Base-by-base conservation (phyloP, 2,329 filamentous ascomycete genomes). In the Colletotrichum scovillei region DNA sequence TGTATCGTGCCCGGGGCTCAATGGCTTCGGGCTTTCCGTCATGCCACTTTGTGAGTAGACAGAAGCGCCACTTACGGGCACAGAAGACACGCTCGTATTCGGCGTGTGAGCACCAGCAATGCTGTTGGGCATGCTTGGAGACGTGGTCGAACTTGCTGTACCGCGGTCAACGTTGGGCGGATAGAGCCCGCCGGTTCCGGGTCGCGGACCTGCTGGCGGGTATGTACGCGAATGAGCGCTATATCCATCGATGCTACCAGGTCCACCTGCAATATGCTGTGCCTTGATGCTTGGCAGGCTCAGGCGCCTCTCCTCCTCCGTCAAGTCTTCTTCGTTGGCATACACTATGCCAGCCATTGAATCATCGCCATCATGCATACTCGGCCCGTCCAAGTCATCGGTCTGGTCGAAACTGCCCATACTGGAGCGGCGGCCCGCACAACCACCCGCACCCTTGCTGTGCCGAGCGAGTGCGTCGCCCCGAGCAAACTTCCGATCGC, bases 391-490 rank as follows among this genome's bases (percentile, higher is more conserved):
- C 72, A 91, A 87, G 59, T 97, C 94, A 67, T 95, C 94, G 46
- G 95, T 93, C 22, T 93, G 92, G 32, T 91, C 93, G 81, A 95
- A 97, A 80, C 92, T 92, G 56, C 93, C 92, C 88, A 95, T 92
- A 78, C 95, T 98, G 52, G 95, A 92, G 76, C 97, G 90, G 70
- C 97, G 91, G 69, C 97, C 97, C 14, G 97, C 97, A 84, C 97
- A 99, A 60, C 97, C 97, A 67, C 97, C 97, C 67, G 95, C 94
- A 42, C 97, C 97, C 83, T 98, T 98, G 81, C 94, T 97, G 81
- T 99, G 97, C 73, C 97, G 91, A 57, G 97, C 97, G 67, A 99
- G 85, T 30, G 97, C 97, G 86, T 99, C 97, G 14, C 97, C 97
- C 76, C 97, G 92, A 57, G 97, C 97, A 84, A 99, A 99, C 77